Percentiles rank a stretch among this genome's conserved stretches.
These are phyloP conservation scores for Phylloporus sp. DNA, from an alignment of 768 basidiomycete species.

Conservation along the genomic window DNA sequence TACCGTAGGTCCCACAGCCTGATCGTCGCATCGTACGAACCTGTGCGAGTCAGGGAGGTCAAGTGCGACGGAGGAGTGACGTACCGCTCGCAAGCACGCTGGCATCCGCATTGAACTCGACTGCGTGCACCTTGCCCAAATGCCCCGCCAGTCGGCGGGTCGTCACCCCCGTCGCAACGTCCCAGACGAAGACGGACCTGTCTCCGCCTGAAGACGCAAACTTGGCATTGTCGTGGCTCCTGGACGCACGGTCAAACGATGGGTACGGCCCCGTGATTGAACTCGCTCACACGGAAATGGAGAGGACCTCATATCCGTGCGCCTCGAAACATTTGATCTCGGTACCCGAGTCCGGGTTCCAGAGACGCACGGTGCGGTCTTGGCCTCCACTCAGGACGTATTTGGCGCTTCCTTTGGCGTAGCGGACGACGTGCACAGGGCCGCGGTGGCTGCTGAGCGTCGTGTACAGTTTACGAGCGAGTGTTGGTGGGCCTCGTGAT, in stretches of 20 bases:
- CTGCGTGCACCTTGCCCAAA: constrained; percentile 83
- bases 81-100: constrained; percentile 84
- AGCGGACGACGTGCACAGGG: constrained; percentile 85
- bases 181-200: constrained; percentile 91
- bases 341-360: constrained; percentile 83
- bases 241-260: constrained; percentile 25
- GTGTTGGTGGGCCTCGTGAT: constrained; percentile 47
- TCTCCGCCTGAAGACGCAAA: constrained; percentile 95
- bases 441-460: constrained; percentile 69
- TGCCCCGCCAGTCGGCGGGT: constrained; percentile 83
- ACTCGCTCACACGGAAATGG: constrained; percentile 85
- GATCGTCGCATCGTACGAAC: constrained; percentile 89
- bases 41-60: constrained; percentile 34
- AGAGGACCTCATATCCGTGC: constrained; percentile 94
- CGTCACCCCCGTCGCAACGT: constrained; percentile 83
- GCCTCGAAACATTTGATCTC: constrained; percentile 88
- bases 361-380: constrained; percentile 83
- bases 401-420: constrained; percentile 81
- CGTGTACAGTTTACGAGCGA: constrained; percentile 59
- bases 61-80: neutral
- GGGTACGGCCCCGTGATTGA: constrained; percentile 1
- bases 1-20: constrained; percentile 90
- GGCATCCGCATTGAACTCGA: constrained; percentile 87
- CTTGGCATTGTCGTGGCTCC: constrained; percentile 88
- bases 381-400: constrained; percentile 93